Evolutionary conservation across 768 basidiomycete species (phyloP).

Genomic region (Inosperma sp.): DNA sequence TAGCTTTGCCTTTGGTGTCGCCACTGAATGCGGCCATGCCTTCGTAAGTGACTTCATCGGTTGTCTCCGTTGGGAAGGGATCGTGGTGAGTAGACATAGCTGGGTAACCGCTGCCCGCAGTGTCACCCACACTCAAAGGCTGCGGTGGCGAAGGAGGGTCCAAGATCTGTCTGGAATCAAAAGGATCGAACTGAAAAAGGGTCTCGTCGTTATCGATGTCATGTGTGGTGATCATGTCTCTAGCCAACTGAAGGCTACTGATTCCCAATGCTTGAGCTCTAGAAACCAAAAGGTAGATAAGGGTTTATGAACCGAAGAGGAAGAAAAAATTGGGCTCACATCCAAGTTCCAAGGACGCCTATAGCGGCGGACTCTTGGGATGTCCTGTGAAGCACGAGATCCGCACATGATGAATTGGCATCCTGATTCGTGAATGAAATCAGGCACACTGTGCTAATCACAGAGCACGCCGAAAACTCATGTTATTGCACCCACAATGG

Average conservation of each 20-base stretch:
- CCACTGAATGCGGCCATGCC: constrained; percentile 9
- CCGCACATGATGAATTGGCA: too few relatives aligned
- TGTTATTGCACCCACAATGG: background rate
- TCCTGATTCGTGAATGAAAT: too few relatives aligned
- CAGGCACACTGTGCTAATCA: constrained; percentile 11
- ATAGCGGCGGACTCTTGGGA: constrained; percentile 30
- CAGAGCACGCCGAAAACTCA: constrained; percentile 12
- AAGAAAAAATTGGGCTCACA: constrained; percentile 7
- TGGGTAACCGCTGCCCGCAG: constrained; percentile 9
- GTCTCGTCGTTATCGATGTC: constrained; percentile 51
- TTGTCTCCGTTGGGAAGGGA: constrained; percentile 26
- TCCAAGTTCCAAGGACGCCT: constrained; percentile 29
- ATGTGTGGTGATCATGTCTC: constrained; percentile 35
- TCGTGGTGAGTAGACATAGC: constrained; percentile 30
- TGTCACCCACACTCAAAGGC: constrained; percentile 1
- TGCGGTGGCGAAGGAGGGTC: constrained; percentile 14
- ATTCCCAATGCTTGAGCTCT: constrained; percentile 5
- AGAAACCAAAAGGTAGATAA: constrained; percentile 12
- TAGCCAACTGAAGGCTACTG: constrained; percentile 19
- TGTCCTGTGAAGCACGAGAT: constrained; percentile 27
- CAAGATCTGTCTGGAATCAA: constrained; percentile 28
- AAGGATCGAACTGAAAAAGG: constrained; percentile 49
- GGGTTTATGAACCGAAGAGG: constrained; percentile 12
- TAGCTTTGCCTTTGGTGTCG: constrained; percentile 51
- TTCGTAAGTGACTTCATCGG: constrained; percentile 7